Evolutionary conservation across 805 yeast genomes (phyloP).

Genomic region (Saccharomycopsis synnaedendra): DNA sequence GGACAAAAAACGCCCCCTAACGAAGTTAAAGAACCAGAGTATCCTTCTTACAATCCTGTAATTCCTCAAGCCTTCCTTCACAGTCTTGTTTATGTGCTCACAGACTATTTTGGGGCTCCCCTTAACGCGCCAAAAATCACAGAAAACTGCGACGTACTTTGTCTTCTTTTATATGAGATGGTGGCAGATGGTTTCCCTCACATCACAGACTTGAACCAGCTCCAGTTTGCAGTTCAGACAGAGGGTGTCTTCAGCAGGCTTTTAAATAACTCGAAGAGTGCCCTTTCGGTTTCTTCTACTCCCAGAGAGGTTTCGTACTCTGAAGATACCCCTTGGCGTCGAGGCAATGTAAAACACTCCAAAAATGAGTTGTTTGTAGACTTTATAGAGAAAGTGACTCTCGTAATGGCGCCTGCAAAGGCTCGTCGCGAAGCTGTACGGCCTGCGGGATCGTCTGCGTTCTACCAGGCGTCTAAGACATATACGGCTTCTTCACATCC

Average conservation of each 20-base stretch:
- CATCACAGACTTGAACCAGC: slow-evolving; percentile 56
- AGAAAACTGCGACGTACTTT: slow-evolving; percentile 59
- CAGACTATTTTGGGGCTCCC: slow-evolving; percentile 48
- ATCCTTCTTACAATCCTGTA: slow-evolving; percentile 30
- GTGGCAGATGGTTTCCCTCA: slow-evolving; percentile 69
- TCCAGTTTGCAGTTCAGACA: slow-evolving; percentile 61
- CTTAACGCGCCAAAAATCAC: slow-evolving; percentile 48
- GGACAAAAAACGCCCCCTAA: neutral
- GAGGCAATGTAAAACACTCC: slow-evolving; percentile 53
- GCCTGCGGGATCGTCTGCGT: slow-evolving; percentile 17
- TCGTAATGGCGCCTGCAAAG: slow-evolving; percentile 3
- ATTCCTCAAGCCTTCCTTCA: slow-evolving; percentile 43
- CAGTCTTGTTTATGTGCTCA: slow-evolving; percentile 37
- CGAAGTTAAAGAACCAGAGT: neutral
- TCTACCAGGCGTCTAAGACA: slow-evolving; percentile 18
- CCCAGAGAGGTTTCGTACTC: neutral
- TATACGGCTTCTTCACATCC: slow-evolving; percentile 24
- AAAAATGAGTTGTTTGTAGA: slow-evolving; percentile 85
- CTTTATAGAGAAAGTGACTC: slow-evolving; percentile 51
- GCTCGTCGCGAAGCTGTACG: neutral
- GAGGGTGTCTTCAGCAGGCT: slow-evolving; percentile 44
- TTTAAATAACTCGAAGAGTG: slow-evolving; percentile 27
- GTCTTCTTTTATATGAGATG: slow-evolving; percentile 65
- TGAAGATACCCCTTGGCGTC: slow-evolving; percentile 64
- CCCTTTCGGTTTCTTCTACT: slow-evolving; percentile 16